Base-by-base conservation (phyloP, 352 stramenopile species). In the Globisporangium ultimum region DNA sequence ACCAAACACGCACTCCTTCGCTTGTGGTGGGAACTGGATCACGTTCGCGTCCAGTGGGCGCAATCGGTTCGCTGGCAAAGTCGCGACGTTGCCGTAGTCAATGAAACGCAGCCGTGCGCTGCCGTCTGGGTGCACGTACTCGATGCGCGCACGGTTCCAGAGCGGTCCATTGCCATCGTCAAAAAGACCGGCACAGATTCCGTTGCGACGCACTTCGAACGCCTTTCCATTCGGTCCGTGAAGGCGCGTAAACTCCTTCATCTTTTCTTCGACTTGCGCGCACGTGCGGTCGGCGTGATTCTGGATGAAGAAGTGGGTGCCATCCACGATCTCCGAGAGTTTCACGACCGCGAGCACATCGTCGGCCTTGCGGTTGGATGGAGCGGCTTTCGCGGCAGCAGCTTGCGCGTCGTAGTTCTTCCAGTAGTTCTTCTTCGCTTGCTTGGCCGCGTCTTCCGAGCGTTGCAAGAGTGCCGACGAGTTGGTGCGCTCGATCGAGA, bases 121-220 rank as follows among this genome's bases (percentile, higher is more conserved):
- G 40, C 76, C 80, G 42, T 93, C 76, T 2, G 71, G 53, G 57
- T 88, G 62, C 43, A 92, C 70, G 51, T 80, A 80, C 61, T 95
- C 85, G 42, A 99, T 76, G 55, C 96, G 96, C 14, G 86, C 95
- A 57, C 96, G 90, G 80, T 98, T 98, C 96, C 96, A 99, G 32
- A 88, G 67, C 18, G 87, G 89, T 7, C 92, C 91, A 43, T 77
- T 88, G 50, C 93, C 95, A 66, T 99, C 96, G 61, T 98, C 90
- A 64, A 98, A 99, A 3, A 98, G 77, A n/a, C 93, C 95, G 49
- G 94, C 95, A 54, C 96, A 95, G 40, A 97, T 73, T 28, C 86
- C 89, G 46, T 96, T 95, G 46, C 85, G 79, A 38, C 95, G 94
- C 22, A 96, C 69, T 56, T 98, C 91, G 62, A 97, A 97, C 3